Evolutionary conservation across 495 filamentous ascomycete species (phyloP), one percentile per base, ranked within the genome.

Genomic region (Penicillium mononematosum): DNA sequence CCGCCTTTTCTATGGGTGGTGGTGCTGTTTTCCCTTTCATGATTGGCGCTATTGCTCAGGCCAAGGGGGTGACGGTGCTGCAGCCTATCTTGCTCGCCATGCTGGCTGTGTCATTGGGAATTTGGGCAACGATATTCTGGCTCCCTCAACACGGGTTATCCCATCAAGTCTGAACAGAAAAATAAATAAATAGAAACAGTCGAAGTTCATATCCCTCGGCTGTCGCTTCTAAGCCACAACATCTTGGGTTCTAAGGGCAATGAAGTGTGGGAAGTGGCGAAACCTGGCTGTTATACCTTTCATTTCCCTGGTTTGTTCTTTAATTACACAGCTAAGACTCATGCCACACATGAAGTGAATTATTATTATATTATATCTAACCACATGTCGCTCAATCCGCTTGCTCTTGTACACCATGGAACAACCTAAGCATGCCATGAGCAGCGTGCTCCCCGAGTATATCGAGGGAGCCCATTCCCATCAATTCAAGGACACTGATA

Each of bases 1-100:
- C 87, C 34, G 89, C 89, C 0, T 85, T 91, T 66, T 89, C 88
- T 0, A 85, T 87, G 6, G 81, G 81, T 5, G 88, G 88, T 0
- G 88, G 83, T 2, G 85, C 87, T 0, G 63, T 91, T 1, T 81
- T 92, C 49, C 88, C 88, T 0, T 92, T 90, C 62, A 83, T 82
- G 8, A 83, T 90, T 10, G 88, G 87, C 2, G 84, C 85, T 2
- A 85, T 90, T 70, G 88, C 88, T 11, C 83, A 91, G 68, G 79
- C 75, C 4, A 83, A 82, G 64, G 88, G 88, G 2, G 88, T 91
- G 12, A 68, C 81, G 54, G 84, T 88, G 12, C 59, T 90, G 58
- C 85, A 89, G 71, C 87, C 87, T 11, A 77, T 88, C 53, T 74
- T 86, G 54, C 62, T 90, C 62, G 83, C 81, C 62, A 45, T 75